These are phyloP conservation scores for Pelargonium australe DNA, from an alignment of 441 rosid genomes.

Conservation along the genomic window DNA sequence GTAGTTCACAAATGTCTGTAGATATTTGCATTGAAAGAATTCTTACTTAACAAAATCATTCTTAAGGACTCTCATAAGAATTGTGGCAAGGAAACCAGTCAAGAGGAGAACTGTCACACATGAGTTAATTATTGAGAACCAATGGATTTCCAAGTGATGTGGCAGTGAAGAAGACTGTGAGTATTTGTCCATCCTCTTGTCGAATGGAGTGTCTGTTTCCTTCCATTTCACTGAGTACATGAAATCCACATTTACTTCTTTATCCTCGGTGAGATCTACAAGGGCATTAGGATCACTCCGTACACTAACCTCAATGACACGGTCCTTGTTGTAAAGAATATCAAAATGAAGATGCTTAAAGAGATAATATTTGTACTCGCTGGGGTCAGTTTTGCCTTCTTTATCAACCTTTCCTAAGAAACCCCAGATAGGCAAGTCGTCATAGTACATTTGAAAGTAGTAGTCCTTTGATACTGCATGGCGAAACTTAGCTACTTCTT, in stretches of 20 bases:
- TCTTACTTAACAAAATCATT: constrained; percentile 16
- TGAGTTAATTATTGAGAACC: constrained; percentile 31
- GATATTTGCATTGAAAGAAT: not conserved
- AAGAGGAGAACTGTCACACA: constrained; percentile 29
- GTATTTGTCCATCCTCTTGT: constrained; percentile 32
- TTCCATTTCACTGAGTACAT: constrained; percentile 30
- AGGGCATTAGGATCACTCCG: constrained; percentile 24
- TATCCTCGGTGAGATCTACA: constrained; percentile 29
- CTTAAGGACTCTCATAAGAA: constrained; percentile 30
- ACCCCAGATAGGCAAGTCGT: constrained; percentile 32
- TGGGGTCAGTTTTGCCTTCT: constrained; percentile 25
- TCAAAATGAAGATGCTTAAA: constrained; percentile 30
- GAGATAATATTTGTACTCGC: constrained; percentile 28
- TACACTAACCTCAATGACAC: constrained; percentile 30
- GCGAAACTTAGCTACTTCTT: constrained; percentile 25
- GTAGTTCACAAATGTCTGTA: not conserved
- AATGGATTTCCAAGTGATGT: constrained; percentile 29
- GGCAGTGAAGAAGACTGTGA: constrained; percentile 27
- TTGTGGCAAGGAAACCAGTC: constrained; percentile 31
- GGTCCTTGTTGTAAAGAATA: constrained; percentile 25
- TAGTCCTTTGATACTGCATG: constrained; percentile 25
- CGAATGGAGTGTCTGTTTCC: constrained; percentile 25
- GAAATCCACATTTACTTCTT: constrained; percentile 25
- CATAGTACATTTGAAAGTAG: constrained; percentile 31
- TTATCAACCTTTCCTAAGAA: constrained; percentile 31